A percentile compares a stretch with the other conserved stretches of the same genome.
phyloP scores from a whole-genome alignment of 495 filamentous ascomycete species.

The Elasticomyces elasticus region DNA sequence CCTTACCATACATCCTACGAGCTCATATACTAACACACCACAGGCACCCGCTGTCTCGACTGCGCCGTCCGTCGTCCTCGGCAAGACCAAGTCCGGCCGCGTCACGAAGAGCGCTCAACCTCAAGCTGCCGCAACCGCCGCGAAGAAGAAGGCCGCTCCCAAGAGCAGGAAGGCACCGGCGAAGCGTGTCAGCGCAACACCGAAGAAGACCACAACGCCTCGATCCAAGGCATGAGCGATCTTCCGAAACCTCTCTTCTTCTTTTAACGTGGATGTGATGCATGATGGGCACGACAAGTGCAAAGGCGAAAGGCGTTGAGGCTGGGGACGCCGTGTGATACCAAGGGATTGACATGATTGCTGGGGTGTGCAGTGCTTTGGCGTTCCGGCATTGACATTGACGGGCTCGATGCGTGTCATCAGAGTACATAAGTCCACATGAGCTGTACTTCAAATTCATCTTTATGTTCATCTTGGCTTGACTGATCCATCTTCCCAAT shows the following conservation, averaged over 20 bases:
- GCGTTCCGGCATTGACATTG: slow-evolving; percentile 5
- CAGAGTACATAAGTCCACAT: slow-evolving; percentile 17
- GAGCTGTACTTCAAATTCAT: slow-evolving; percentile 6
- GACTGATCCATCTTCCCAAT: neutral
- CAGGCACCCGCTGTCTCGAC: slow-evolving; percentile 58
- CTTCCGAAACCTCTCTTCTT: neutral
- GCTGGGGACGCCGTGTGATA: slow-evolving; percentile 7
- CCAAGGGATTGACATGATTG: neutral
- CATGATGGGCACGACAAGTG: neutral
- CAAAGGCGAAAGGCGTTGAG: slow-evolving; percentile 16
- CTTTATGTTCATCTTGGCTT: no score
- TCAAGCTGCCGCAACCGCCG: neutral
- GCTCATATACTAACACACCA: slow-evolving; percentile 20
- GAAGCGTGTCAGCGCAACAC: slow-evolving; percentile 39
- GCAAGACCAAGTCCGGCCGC: slow-evolving; percentile 86
- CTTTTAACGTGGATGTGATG: neutral
- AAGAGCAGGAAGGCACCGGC: slow-evolving; percentile 48
- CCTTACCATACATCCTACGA: neutral
- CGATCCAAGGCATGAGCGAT: slow-evolving; percentile 8
- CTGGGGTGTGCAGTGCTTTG: neutral
- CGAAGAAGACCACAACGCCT: slow-evolving; percentile 30
- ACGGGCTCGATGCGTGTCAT: slow-evolving; percentile 13
- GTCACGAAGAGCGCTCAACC: slow-evolving; percentile 69
- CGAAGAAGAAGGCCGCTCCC: slow-evolving; percentile 40
- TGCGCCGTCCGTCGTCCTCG: slow-evolving; percentile 60